Conservation (phyloP, 768 basidiomycete species). For the Chalciporus sphaerocephalus region DNA sequence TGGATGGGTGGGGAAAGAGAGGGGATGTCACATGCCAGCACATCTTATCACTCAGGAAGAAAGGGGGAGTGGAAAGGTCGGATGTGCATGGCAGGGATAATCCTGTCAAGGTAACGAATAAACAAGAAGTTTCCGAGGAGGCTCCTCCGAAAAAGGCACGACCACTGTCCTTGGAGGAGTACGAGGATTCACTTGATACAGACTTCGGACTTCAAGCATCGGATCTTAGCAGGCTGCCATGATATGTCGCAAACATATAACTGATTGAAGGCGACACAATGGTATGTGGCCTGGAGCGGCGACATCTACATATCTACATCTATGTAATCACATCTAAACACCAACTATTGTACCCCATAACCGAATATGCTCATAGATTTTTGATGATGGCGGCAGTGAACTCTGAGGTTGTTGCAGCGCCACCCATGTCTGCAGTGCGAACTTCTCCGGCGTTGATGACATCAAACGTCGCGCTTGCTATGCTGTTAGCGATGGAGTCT, state of each 20-base stretch:
- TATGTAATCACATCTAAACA: conserved; percentile 18
- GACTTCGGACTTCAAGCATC: conserved; percentile 45
- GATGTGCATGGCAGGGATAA: conserved; percentile 6
- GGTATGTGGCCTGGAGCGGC: conserved; percentile 11
- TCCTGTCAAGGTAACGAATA: neutral
- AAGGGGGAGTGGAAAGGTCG: conserved; percentile 12
- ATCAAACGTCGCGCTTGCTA: conserved; percentile 88
- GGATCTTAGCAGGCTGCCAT: conserved; percentile 27
- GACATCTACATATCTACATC: conserved; percentile 22
- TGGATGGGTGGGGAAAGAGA: conserved; percentile 79
- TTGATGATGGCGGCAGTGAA: conserved; percentile 92
- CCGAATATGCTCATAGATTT: conserved; percentile 45
- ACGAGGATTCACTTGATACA: conserved; percentile 47
- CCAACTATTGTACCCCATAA: neutral
- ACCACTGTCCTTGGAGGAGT: conserved; percentile 44
- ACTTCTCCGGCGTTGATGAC: conserved; percentile 87
- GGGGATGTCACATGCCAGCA: conserved; percentile 66
- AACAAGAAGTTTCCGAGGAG: conserved; percentile 17
- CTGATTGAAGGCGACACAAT: conserved; percentile 11
- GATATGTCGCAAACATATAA: neutral
- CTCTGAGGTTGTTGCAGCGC: conserved; percentile 87
- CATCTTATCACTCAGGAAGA: conserved; percentile 59
- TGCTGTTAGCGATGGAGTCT: conserved; percentile 88
- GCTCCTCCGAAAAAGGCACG: conserved; percentile 41
- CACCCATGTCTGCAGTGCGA: conserved; percentile 93